phyloP scores from a whole-genome alignment of 1,284 basidiomycete genomes.

The Ceratobasidium sp. region DNA sequence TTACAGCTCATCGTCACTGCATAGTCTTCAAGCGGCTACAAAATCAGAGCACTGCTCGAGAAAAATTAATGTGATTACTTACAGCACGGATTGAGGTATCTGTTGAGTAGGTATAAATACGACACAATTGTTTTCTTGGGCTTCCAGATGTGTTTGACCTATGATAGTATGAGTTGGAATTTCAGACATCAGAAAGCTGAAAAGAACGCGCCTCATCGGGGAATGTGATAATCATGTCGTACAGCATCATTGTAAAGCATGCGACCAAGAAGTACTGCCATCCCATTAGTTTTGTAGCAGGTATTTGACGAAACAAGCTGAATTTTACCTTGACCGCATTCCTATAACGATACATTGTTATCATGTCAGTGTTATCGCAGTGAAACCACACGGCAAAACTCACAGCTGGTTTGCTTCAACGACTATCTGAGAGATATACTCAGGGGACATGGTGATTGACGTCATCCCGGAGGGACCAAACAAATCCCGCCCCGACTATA shows the following conservation, averaged over 20 bases:
- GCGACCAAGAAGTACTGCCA: conserved; percentile 15
- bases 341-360: neutral
- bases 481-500: conserved; percentile 6
- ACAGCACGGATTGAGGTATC: conserved; percentile 22
- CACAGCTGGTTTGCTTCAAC: conserved; percentile 10
- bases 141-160: conserved; percentile 21
- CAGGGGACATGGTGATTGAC: neutral
- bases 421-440: neutral
- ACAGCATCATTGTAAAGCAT: conserved; percentile 33
- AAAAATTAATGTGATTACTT: neutral
- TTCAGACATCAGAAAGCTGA: neutral
- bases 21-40: neutral
- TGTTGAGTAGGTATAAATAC: conserved; percentile 12
- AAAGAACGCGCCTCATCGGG: conserved; percentile 23
- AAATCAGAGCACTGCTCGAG: conserved; percentile 1
- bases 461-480: neutral
- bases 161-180: no score
- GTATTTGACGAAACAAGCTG: neutral
- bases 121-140: conserved; percentile 21
- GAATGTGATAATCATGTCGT: conserved; percentile 42
- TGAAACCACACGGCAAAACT: neutral
- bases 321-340: conserved; percentile 23
- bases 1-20: conserved; percentile 10
- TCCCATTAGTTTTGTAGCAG: neutral
- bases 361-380: neutral